A percentile compares a stretch with the other conserved stretches of the same genome.
These are phyloP conservation scores for Xylaria sp. DNA, from an alignment of 2,329 filamentous ascomycete species.

Conservation along the genomic window DNA sequence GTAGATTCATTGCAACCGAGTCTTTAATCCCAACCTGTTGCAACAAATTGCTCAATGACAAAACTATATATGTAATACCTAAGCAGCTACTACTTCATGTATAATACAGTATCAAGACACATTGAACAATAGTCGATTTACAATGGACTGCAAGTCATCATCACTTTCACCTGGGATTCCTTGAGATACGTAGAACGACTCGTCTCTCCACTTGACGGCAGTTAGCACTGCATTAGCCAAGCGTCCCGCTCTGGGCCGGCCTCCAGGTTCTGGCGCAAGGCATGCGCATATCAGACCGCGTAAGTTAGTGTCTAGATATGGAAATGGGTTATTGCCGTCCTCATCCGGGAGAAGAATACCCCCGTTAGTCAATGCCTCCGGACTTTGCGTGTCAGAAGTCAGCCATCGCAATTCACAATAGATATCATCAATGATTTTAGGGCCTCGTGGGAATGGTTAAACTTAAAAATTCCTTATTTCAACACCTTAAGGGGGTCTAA, in stretches of 20 bases:
- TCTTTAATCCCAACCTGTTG: no score
- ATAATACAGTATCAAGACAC: neutral
- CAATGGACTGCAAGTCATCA: neutral
- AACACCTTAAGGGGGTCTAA: no score
- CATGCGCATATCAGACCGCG: conserved; percentile 12
- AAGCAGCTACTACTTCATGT: no score
- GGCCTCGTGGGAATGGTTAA: no score
- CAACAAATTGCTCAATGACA: no score
- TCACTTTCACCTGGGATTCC: neutral
- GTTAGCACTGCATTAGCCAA: neutral
- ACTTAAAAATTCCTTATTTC: no score
- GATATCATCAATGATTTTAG: no score
- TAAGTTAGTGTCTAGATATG: neutral
- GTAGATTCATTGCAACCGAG: no score
- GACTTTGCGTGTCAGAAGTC: neutral
- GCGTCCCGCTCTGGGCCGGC: neutral
- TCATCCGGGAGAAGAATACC: neutral
- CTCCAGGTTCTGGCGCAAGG: neutral
- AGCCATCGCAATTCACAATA: neutral
- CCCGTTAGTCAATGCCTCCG: neutral
- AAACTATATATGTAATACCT: no score
- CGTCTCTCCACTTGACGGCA: neutral
- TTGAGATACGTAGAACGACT: neutral
- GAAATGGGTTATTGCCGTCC: neutral
- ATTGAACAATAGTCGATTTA: conserved; percentile 1